Percentiles rank a stretch among this genome's conserved stretches.
Evolutionary conservation across 768 basidiomycete species (phyloP).

Genomic region (Xerocomus potaroensis): DNA sequence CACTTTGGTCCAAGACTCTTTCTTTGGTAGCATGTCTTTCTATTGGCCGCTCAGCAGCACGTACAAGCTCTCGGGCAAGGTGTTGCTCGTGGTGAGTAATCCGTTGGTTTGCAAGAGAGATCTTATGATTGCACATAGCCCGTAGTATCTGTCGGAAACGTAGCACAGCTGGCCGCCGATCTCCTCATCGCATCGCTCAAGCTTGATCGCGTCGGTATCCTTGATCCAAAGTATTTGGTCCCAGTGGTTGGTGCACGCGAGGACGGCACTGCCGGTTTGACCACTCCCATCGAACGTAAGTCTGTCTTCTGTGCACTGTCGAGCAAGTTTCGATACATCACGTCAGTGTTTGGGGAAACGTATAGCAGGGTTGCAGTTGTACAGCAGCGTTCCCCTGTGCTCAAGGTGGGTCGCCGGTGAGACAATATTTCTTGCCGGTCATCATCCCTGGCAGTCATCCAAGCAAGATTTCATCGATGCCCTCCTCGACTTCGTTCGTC

Average conservation of each 20-base stretch:
- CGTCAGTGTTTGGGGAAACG: conserved; percentile 59
- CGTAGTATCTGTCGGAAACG: conserved; percentile 75
- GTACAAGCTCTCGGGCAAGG: conserved; percentile 28
- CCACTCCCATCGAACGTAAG: conserved; percentile 74
- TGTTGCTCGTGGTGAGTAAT: conserved; percentile 28
- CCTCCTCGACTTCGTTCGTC: conserved; percentile 53
- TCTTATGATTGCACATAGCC: conserved; percentile 40
- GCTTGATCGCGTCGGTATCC: conserved; percentile 55
- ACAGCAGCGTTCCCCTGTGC: conserved; percentile 75
- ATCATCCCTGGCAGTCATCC: conserved; percentile 41
- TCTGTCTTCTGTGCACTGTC: background rate
- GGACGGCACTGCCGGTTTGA: conserved; percentile 54
- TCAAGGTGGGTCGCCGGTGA: conserved; percentile 50
- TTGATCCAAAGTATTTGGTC: conserved; percentile 59
- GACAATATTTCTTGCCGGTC: background rate
- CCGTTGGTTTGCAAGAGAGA: background rate
- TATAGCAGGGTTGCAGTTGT: conserved; percentile 52
- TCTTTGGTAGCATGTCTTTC: conserved; percentile 22
- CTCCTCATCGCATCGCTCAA: conserved; percentile 64
- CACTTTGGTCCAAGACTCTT: too few relatives aligned
- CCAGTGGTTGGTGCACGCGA: conserved; percentile 76
- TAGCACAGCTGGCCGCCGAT: conserved; percentile 75
- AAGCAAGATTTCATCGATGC: conserved; percentile 64
- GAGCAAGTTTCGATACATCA: conserved; percentile 1
- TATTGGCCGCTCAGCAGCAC: conserved; percentile 23